Evolutionary conservation across 2,329 filamentous ascomycete species (phyloP), one percentile per base, ranked within the genome.

Genomic region (Beauveria asiatica): DNA sequence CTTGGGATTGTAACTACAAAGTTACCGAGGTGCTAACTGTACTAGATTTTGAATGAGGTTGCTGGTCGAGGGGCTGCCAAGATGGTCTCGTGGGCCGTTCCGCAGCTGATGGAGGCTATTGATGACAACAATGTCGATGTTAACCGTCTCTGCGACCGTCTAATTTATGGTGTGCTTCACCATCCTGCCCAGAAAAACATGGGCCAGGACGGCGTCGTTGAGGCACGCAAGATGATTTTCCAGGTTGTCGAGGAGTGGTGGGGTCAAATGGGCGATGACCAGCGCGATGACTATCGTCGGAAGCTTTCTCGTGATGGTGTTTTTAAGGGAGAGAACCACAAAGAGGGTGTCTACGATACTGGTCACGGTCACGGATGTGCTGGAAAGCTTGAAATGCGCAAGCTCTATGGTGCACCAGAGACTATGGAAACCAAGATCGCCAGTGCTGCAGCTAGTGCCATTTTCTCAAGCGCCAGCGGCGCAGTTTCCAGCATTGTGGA

Each of bases 61-160:
- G 92, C 91, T 50, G 92, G 92, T 60, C 88, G 87, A 68, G 84
- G 92, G 62, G 91, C 92, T 27, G 89, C 87, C 64, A 83, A 86
- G 67, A 85, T 92, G 52, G 78, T 97, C 48, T 83, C 83, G 61
- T 97, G 92, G 90, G 87, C 87, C 23, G 90, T 96, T 16, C 93
- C 93, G 9, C 91, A 96, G 72, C 77, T 97, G 63, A 94, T 97
- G 77, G 78, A 89, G 41, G 89, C 87, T 67, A 95, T 92, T 85
- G 92, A 97, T 68, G 82, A 96, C 65, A 85, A 93, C 45, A 70
- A 75, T 60, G 77, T 81, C 61, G 89, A 96, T 67, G 76, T 90
- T 45, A 80, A 89, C 63, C 81, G 84, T 60, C 85, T 87, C 3
- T 78, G 94, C 65, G 83, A 87, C 69, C 85, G 87, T 63, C 92